Evolutionary conservation across 2,329 filamentous ascomycete genomes (phyloP).

Genomic region (Pseudopithomyces chartarum): DNA sequence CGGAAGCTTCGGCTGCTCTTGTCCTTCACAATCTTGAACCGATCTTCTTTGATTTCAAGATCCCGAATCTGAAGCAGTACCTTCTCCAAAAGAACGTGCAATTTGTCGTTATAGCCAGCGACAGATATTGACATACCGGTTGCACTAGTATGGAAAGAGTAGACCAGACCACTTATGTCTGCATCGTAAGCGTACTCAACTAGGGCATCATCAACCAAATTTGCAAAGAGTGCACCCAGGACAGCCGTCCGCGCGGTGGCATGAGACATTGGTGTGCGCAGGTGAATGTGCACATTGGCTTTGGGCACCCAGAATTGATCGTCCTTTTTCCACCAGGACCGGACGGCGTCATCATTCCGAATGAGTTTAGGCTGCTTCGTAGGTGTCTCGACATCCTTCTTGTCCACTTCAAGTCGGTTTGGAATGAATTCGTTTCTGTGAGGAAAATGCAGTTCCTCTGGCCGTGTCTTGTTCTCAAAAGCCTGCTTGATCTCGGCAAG

Average conservation of each 20-base stretch:
- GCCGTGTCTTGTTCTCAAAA: constrained; percentile 63
- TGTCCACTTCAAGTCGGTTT: constrained; percentile 89
- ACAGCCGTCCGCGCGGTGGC: constrained; percentile 78
- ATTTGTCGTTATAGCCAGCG: constrained; percentile 94
- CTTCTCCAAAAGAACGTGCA: constrained; percentile 87
- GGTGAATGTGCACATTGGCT: constrained; percentile 80
- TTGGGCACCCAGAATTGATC: constrained; percentile 98
- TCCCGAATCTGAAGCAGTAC: constrained; percentile 84
- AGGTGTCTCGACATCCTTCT: constrained; percentile 82
- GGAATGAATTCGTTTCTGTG: constrained; percentile 97
- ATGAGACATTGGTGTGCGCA: constrained; percentile 79
- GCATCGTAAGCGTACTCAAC: constrained; percentile 96
- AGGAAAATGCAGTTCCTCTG: constrained; percentile 79
- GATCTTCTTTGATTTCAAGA: constrained; percentile 80
- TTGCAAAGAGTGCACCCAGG: constrained; percentile 79
- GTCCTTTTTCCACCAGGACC: constrained; percentile 98
- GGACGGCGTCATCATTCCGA: constrained; percentile 77
- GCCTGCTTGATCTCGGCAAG: constrained; percentile 72
- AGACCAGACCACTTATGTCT: constrained; percentile 86
- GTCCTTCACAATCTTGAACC: constrained; percentile 92
- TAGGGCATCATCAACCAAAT: constrained; percentile 84
- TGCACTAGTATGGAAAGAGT: constrained; percentile 74
- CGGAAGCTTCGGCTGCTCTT: constrained; percentile 75
- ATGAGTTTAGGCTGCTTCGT: constrained; percentile 78
- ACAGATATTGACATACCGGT: constrained; percentile 79